Percentiles rank a stretch among this genome's conserved stretches.
These are phyloP conservation scores for Typha latifolia DNA, from an alignment of 176 grass and related monocot species.

Conservation along the genomic window DNA sequence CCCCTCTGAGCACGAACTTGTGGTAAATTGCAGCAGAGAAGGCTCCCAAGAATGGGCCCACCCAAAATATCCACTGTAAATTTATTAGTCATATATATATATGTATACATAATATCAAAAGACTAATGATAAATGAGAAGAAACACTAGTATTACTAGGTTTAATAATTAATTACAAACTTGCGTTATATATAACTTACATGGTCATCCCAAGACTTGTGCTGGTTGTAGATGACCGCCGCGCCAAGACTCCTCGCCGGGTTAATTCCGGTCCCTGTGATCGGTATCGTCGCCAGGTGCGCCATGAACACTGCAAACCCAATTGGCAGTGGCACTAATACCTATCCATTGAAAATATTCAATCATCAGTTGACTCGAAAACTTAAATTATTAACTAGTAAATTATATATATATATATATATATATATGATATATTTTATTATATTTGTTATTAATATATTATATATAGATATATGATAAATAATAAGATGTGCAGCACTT, in stretches of 20 bases:
- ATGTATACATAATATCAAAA: neutral
- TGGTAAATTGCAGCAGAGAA: constrained; percentile 52
- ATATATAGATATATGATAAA: no score
- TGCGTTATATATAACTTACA: constrained; percentile 16
- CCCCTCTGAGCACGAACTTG: constrained; percentile 47
- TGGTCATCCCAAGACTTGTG: constrained; percentile 49
- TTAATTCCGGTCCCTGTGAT: constrained; percentile 90
- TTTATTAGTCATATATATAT: neutral
- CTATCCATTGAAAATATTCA: constrained; percentile 8
- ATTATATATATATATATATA: no score
- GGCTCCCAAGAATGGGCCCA: constrained; percentile 61
- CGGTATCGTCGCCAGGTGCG: constrained; percentile 82
- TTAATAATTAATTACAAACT: neutral
- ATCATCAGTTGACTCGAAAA: neutral
- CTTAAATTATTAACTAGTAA: no score
- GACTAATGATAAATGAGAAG: neutral
- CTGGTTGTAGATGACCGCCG: constrained; percentile 62
- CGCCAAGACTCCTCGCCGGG: constrained; percentile 76
- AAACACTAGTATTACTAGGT: neutral
- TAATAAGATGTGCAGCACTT: no score
- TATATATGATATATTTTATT: no score
- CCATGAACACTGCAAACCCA: constrained; percentile 77
- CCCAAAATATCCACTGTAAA: constrained; percentile 93
- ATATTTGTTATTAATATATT: no score
- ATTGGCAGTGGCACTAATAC: constrained; percentile 75